phyloP scores from a whole-genome alignment of 1,284 basidiomycete genomes.

The Ganoderma leucocontextum region DNA sequence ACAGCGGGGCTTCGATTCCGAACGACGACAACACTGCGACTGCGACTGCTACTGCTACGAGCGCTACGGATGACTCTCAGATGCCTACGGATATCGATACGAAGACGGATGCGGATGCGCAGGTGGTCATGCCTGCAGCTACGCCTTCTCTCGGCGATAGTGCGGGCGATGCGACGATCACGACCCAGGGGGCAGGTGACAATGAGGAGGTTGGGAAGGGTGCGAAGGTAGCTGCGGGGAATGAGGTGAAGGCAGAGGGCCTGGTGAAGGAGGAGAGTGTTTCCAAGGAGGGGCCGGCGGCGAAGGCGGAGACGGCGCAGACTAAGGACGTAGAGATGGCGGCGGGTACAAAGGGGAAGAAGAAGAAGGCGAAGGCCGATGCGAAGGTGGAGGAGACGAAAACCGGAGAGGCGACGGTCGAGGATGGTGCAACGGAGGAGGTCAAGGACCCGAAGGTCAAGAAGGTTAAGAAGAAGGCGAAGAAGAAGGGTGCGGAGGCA shows the following conservation, averaged over 20 bases:
- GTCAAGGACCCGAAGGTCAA: slow-evolving; percentile 15
- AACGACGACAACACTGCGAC: slow-evolving; percentile 11
- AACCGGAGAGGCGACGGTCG: neutral
- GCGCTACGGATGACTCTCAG: slow-evolving; percentile 8
- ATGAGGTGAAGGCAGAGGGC: neutral
- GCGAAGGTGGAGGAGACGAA: neutral
- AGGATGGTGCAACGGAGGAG: slow-evolving; percentile 10
- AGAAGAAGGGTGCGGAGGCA: slow-evolving; percentile 13
- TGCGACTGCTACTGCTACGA: neutral
- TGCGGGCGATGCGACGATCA: slow-evolving; percentile 1
- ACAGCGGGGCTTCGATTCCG: slow-evolving; percentile 11
- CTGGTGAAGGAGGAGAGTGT: slow-evolving; percentile 4
- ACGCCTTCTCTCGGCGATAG: slow-evolving; percentile 2
- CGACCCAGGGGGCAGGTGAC: neutral
- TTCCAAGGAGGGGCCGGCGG: neutral
- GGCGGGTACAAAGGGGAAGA: neutral
- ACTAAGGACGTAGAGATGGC: neutral
- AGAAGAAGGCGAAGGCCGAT: neutral
- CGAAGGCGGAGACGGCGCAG: neutral
- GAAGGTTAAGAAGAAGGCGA: slow-evolving; percentile 14
- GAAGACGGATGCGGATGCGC: slow-evolving; percentile 5
- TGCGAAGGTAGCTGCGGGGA: slow-evolving; percentile 7
- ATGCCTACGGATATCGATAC: slow-evolving; percentile 11
- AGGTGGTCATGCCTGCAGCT: neutral
- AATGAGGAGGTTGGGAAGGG: neutral